phyloP scores from a whole-genome alignment of 768 basidiomycete species.

The Phaeotremella skinneri region DNA sequence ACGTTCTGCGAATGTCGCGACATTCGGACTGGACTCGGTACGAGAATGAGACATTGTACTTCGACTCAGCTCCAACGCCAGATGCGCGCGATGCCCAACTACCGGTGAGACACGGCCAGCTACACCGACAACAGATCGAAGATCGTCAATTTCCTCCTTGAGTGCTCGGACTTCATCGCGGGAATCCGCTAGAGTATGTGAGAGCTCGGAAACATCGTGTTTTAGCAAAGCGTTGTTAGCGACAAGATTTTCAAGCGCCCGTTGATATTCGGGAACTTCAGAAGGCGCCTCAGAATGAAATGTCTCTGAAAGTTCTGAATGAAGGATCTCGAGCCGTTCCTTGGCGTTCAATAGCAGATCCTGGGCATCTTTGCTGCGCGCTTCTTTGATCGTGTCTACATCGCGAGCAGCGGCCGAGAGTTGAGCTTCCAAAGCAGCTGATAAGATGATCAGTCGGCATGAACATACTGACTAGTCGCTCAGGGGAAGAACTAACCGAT shows the following conservation, averaged over 20 bases:
- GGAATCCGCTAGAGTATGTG: constrained; percentile 67
- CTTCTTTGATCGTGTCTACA: constrained; percentile 42
- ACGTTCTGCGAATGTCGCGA: constrained; percentile 18
- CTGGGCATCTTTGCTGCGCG: constrained; percentile 40
- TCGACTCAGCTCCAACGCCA: constrained; percentile 28
- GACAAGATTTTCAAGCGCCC: constrained; percentile 79
- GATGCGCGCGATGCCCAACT: constrained; percentile 9
- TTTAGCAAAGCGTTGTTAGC: constrained; percentile 79
- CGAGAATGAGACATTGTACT: constrained; percentile 22
- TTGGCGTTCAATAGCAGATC: constrained; percentile 45
- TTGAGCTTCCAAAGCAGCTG: constrained; percentile 43
- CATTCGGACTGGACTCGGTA: constrained; percentile 37
- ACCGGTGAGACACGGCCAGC: constrained; percentile 29
- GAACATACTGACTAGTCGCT: background rate
- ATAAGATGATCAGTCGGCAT: background rate
- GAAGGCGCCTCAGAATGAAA: constrained; percentile 31
- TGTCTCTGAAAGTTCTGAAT: constrained; percentile 42
- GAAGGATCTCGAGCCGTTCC: constrained; percentile 36
- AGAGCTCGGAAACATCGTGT: constrained; percentile 75
- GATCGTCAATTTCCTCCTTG: constrained; percentile 74
- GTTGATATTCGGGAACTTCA: constrained; percentile 42
- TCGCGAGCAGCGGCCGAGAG: constrained; percentile 27
- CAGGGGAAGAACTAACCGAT: constrained; percentile 27
- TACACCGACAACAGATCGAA: constrained; percentile 56
- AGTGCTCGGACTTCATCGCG: constrained; percentile 70